Base-by-base conservation (phyloP, 441 rosid species). In the Jatropha multifida region DNA sequence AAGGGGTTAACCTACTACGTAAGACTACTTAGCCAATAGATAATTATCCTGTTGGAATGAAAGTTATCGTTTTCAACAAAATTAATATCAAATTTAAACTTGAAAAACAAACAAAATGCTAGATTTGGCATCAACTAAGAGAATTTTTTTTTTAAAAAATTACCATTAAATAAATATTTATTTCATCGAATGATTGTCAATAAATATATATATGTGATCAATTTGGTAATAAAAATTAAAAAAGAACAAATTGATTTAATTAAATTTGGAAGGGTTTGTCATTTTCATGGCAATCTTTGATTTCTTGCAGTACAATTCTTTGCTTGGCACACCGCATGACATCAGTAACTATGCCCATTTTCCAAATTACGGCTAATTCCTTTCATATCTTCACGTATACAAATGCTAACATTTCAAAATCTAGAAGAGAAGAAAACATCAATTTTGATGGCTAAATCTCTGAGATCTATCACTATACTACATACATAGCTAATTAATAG, bases 341-440 rank as follows among this genome's bases (percentile, higher is more conserved):
- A 38, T 38, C 4, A 38, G 26, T 42, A 41, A 9, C 0, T n/a
- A 41, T 12, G 5, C 9, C 18, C 3, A 63, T 15, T 8, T 41
- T 10, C 27, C 23, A 65, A 42, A 65, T 65, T 65, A n/a, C 67
- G 69, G 69, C 69, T 41, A 6, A 8, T 65, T 26, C 49, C 41
- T 65, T 9, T 4, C 27, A 7, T 65, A 3, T 65, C 11, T 42
- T 8, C 56, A 52, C 56, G 9, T 37, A 17, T 63, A 15, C 2
- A 17, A 37, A 13, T 38, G 7, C 38, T 0, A 37, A 63, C 66
- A 63, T 38, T 41, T 65, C n/a, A 26, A 48, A 20, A 64, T 76
- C 62, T 77, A 77, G 71, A 81, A 71, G 20, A 54, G 11, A 12
- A 54, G n/a, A 68, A 55, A 27, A 56, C 68, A 78, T 78, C 79